phyloP scores from a whole-genome alignment of 177 flowering plant species.

The Vitis hybrid region DNA sequence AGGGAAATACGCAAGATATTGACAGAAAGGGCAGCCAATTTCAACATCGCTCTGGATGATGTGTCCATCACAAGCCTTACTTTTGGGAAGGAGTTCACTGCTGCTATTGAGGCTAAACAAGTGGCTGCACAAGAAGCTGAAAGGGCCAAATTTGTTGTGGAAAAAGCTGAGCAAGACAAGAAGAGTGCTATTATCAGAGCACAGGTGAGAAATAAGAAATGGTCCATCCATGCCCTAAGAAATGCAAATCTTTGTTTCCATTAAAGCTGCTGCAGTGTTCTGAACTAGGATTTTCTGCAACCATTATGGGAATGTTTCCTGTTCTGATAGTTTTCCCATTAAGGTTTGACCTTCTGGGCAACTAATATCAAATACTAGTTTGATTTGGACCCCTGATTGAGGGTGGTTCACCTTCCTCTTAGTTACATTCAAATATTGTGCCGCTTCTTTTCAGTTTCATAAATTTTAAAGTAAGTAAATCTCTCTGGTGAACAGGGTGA shows the following conservation, averaged over 20 bases:
- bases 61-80: constrained; percentile 87
- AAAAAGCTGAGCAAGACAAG: constrained; percentile 97
- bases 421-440: not conserved
- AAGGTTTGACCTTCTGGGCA: not conserved
- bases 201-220: constrained; percentile 47
- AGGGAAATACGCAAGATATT: constrained; percentile 67
- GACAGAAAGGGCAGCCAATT: constrained; percentile 75
- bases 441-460: not conserved
- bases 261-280: not conserved
- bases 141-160: constrained; percentile 90
- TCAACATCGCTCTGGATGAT: constrained; percentile 92
- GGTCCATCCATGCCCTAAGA: not conserved
- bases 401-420: not conserved
- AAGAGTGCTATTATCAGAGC: constrained; percentile 89
- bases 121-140: constrained; percentile 98
- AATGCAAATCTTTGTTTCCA: too few relatives aligned
- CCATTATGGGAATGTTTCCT: not conserved
- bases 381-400: too few relatives aligned
- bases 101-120: constrained; percentile 94
- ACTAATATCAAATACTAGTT: too few relatives aligned
- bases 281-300: not conserved
- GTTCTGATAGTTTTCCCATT: not conserved
- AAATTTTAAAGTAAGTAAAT: not conserved
- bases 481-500: constrained; percentile 62
- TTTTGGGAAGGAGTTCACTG: constrained; percentile 88